phyloP scores from a whole-genome alignment of 192 early-diverging fungal genomes.

The Backusella liffmaniae region DNA sequence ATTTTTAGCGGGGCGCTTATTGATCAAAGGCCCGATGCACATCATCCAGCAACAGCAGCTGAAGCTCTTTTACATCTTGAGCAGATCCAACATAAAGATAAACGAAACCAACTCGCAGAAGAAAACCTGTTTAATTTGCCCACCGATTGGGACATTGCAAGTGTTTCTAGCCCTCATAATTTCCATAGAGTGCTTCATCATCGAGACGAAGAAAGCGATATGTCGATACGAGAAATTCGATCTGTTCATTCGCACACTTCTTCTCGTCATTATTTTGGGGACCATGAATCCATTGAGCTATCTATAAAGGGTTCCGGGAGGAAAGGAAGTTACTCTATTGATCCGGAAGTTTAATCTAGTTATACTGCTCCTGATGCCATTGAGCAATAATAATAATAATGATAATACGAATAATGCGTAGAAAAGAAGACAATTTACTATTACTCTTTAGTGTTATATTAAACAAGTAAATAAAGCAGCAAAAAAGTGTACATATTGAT shows the following conservation, averaged over 20 bases:
- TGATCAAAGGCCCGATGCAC: slow-evolving; percentile 31
- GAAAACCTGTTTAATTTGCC: not conserved
- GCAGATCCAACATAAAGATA: slow-evolving; percentile 22
- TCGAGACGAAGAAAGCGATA: not conserved
- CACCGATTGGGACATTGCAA: not conserved
- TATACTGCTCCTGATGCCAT: not conserved
- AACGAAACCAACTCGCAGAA: slow-evolving; percentile 8
- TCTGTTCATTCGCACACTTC: not conserved
- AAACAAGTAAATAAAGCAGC: no score
- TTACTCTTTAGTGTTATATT: not conserved
- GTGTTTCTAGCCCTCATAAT: slow-evolving; percentile 1
- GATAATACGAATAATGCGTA: not conserved
- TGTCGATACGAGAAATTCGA: not conserved
- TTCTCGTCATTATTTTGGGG: not conserved
- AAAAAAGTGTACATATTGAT: not conserved
- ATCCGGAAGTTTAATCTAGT: not conserved
- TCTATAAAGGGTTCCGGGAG: not conserved
- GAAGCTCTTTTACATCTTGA: slow-evolving; percentile 29
- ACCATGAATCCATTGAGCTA: not conserved
- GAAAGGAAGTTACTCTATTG: not conserved
- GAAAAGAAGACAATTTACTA: not conserved
- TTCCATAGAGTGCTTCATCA: not conserved
- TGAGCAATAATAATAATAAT: not conserved
- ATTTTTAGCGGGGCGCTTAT: slow-evolving; percentile 33
- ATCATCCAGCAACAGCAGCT: slow-evolving; percentile 39